Conservation (phyloP, 2,329 filamentous ascomycete species). For the Diplodia scrobiculata region DNA sequence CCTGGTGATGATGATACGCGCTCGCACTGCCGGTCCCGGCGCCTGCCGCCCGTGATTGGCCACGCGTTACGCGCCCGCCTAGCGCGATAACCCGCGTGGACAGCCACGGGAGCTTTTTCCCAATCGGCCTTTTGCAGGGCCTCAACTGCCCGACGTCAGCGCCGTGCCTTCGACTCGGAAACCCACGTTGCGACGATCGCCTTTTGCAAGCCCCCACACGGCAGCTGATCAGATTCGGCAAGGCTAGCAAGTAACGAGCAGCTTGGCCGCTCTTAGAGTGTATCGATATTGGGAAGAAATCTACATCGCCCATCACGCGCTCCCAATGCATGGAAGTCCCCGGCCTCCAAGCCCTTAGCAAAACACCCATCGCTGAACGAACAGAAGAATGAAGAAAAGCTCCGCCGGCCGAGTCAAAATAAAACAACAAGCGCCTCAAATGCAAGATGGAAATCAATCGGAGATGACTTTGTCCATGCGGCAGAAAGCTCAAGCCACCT, state of each 20-base stretch:
- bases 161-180: background rate
- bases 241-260: background rate
- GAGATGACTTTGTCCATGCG: constrained; percentile 10
- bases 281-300: constrained; percentile 16
- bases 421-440: constrained; percentile 16
- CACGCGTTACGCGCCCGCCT: constrained; percentile 4
- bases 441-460: constrained; percentile 13
- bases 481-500: constrained; percentile 9
- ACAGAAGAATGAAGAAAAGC: background rate
- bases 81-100: constrained; percentile 17
- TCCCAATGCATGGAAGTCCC: constrained; percentile 19
- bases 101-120: constrained; percentile 3
- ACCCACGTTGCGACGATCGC: constrained; percentile 12
- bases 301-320: constrained; percentile 10
- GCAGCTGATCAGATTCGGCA: constrained; percentile 12
- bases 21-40: constrained; percentile 5
- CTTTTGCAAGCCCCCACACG: background rate
- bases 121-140: constrained; percentile 14
- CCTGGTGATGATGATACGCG: constrained; percentile 27
- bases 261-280: constrained; percentile 7
- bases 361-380: constrained; percentile 11
- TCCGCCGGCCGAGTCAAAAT: constrained; percentile 3
- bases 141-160: constrained; percentile 19
- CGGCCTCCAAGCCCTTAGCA: constrained; percentile 6
- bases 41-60: constrained; percentile 13